These are phyloP conservation scores for Batkoa obscura DNA, from an alignment of 371 early-diverging fungal genomes.

Conservation along the genomic window DNA sequence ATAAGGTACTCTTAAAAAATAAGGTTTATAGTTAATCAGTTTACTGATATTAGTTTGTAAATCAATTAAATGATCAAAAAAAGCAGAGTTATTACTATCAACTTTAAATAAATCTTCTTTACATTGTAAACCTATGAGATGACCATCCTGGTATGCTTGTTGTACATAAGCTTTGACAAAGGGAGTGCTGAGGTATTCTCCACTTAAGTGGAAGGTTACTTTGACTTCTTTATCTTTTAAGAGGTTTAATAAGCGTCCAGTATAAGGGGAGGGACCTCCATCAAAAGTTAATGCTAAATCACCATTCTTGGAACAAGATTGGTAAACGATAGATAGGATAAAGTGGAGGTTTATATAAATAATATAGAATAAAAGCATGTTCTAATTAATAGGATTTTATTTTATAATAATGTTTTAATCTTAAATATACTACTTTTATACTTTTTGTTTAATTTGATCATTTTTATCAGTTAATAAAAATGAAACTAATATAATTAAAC, in stretches of 20 bases:
- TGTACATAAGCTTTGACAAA: constrained; percentile 4
- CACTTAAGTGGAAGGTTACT: constrained; percentile 1
- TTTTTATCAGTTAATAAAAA: too few relatives aligned
- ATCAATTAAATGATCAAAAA: neutral
- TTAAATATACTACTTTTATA: too few relatives aligned
- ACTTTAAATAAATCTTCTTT: neutral
- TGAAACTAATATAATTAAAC: too few relatives aligned
- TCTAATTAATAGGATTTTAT: too few relatives aligned
- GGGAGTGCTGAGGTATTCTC: constrained; percentile 1
- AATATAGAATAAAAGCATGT: too few relatives aligned
- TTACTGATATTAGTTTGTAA: neutral
- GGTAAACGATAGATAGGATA: neutral
- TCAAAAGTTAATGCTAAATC: constrained; percentile 3
- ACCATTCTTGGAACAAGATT: neutral
- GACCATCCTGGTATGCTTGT: constrained; percentile 4
- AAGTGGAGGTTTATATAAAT: too few relatives aligned
- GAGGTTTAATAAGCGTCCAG: constrained; percentile 2
- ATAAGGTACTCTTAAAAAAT: neutral
- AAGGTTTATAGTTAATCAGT: neutral
- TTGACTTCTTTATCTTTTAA: constrained; percentile 1
- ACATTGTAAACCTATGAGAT: neutral
- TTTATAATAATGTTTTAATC: too few relatives aligned
- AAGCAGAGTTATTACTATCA: neutral
- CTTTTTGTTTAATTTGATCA: too few relatives aligned
- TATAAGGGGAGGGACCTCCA: constrained; percentile 3